Base-by-base conservation (phyloP, 441 rosid species). In the Raphanus hybrid region DNA sequence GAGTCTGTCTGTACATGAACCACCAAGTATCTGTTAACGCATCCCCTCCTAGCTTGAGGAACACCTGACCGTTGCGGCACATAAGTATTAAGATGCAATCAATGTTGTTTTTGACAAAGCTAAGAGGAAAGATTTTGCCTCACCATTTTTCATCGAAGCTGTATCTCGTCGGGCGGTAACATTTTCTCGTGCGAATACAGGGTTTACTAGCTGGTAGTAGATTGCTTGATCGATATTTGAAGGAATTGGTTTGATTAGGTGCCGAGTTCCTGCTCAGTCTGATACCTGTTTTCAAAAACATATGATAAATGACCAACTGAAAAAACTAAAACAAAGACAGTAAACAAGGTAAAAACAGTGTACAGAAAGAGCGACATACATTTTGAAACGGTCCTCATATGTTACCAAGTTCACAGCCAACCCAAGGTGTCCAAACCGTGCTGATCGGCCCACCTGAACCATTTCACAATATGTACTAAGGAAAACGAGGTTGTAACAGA, bases 221-320 rank as follows among this genome's bases (percentile, higher is more conserved):
- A 93, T 91, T 74, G 91, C 93, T 86, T 80, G 90, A 86, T 93
- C 98, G 75, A 93, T 89, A 69, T 86, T 90, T 1, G 97, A 93
- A 64, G 98, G 97, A 78, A 93, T 93, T 82, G 91, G 91, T 84
- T 93, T 93, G 73, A 93, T 91, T 82, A 94, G 34, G 97, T 93
- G 45, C 98, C 98, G 67, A 93, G 97, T 84, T 93, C 98, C 81
- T 91, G 98, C 82, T 93, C 98, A 80, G 92, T 93, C 91, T 93
- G 90, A 76, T 92, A 92, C 97, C 97, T 92, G 91, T 78, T 50
- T 6, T 18, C 32, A 11, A 20, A 55, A 35, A 67, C 62, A 62
- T 5, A 67, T 29, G 70, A 34, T 34, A 32, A 70, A 41, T 70
- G 15, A 37, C 60, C 10, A 43, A 55, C 15, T 12, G 6, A 48